Conservation (phyloP, 495 filamentous ascomycete species). For the Beverwykella pulmonaria region DNA sequence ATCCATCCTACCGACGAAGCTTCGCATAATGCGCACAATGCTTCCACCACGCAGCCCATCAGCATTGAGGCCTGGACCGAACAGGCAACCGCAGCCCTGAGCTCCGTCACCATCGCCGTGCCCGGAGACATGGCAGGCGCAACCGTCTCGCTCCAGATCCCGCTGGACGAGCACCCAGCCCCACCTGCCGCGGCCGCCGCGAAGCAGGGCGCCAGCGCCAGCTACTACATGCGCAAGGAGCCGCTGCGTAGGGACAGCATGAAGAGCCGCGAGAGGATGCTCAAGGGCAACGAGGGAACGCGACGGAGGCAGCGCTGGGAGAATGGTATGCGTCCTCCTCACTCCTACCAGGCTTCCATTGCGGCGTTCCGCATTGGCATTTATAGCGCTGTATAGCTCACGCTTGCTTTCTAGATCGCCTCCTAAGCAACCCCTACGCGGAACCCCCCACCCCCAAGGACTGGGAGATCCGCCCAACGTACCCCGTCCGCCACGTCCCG, state of each 20-base stretch:
- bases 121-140: slow-evolving; percentile 33
- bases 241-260: slow-evolving; percentile 60
- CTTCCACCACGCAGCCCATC: slow-evolving; percentile 13
- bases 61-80: slow-evolving; percentile 44
- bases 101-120: slow-evolving; percentile 34
- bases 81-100: slow-evolving; percentile 36
- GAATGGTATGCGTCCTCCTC: slow-evolving; percentile 66
- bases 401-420: slow-evolving; percentile 61
- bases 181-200: slow-evolving; percentile 12
- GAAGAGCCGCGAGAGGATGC: slow-evolving; percentile 72
- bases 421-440: slow-evolving; percentile 83
- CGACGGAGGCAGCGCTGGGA: slow-evolving; percentile 88
- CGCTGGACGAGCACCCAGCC: slow-evolving; percentile 44
- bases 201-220: slow-evolving; percentile 1
- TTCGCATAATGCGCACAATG: neutral
- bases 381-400: neutral
- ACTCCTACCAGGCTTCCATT: no score
- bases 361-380: neutral
- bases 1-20: slow-evolving; percentile 25
- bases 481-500: slow-evolving; percentile 74
- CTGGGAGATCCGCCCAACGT: slow-evolving; percentile 77
- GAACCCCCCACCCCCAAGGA: slow-evolving; percentile 79
- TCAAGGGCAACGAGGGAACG: slow-evolving; percentile 93
- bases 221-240: slow-evolving; percentile 35
- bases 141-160: slow-evolving; percentile 45